Percentiles rank a stretch among this genome's conserved stretches.
Conservation (phyloP, 2,329 filamentous ascomycete species). For the Clarireedia hainanense region DNA sequence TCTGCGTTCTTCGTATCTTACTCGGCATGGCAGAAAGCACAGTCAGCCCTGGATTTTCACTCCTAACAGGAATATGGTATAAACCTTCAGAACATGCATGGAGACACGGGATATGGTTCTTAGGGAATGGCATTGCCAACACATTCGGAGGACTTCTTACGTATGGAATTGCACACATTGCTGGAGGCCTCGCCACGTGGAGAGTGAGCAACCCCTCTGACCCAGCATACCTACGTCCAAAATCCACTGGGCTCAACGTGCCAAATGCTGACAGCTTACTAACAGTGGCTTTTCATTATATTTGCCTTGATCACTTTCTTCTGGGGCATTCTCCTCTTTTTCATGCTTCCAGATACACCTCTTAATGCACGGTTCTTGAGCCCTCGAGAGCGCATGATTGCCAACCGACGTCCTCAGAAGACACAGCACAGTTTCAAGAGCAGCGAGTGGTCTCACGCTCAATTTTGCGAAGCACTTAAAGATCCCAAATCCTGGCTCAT, state of each 20-base stretch:
- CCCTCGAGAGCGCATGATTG: slow-evolving; percentile 2
- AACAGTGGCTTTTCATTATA: slow-evolving; percentile 15
- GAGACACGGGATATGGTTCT: slow-evolving; percentile 10
- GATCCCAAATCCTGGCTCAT: slow-evolving; percentile 30
- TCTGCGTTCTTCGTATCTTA: slow-evolving; percentile 23
- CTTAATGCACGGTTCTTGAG: slow-evolving; percentile 32
- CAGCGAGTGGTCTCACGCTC: slow-evolving; percentile 30
- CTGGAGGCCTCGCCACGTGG: slow-evolving; percentile 15
- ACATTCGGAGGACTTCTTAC: slow-evolving; percentile 29
- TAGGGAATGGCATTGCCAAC: slow-evolving; percentile 26
- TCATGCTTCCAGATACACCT: slow-evolving; percentile 41
- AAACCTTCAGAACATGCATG: slow-evolving; percentile 9
- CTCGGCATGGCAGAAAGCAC: slow-evolving; percentile 22
- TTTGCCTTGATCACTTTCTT: slow-evolving; percentile 21
- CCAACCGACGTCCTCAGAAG: slow-evolving; percentile 4
- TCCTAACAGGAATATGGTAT: slow-evolving; percentile 30
- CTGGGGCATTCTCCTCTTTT: slow-evolving; percentile 33
- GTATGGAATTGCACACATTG: slow-evolving; percentile 27
- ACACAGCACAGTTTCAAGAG: slow-evolving; percentile 20
- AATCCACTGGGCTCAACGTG: neutral
- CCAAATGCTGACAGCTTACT: neutral
- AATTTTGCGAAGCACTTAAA: slow-evolving; percentile 31
- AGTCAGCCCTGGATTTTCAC: slow-evolving; percentile 28
- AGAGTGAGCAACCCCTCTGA: slow-evolving; percentile 1
- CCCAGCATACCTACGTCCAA: neutral